Evolutionary conservation across 345 rosid species (phyloP), one percentile per base, ranked within the genome.

Genomic region (Hypericum androsaemum): DNA sequence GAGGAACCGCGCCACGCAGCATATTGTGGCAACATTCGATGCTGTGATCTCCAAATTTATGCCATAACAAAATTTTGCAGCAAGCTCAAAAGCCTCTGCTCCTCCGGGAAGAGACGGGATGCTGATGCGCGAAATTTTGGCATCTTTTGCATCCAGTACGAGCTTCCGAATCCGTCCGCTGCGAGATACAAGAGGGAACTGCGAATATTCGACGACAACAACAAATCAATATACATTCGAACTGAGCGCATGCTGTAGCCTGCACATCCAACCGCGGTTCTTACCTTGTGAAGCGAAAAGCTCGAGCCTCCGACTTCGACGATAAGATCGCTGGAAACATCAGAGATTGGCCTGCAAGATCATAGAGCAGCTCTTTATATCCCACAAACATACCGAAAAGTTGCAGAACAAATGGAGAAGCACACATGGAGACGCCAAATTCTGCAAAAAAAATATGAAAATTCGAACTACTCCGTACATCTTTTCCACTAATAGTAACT

Each of bases 31-130:
- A 45, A 88, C 70, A 62, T 81, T 92, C 10, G 76, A 77, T 36
- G 74, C 63, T 17, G 80, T 72, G 48, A 92, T 74, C 54, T 92
- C 98, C 7, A 80, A 70, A 60, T 71, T 76, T 53, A 84, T 71
- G 40, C 96, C 96, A 16, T 92, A 92, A 52, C 98, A 92, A 75
- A 85, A 88, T 74, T 92, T 92, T n/a, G 98, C 98, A 55, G 95
- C 98, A 2, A 78, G 71, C 71, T 88, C 98, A 39, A 92, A 92
- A 8, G 86, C 95, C 66, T 83, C 98, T 3, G 86, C 54, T 62
- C 95, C 96, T 22, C 96, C 98, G 0, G 95, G 98, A 32, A 77
- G 72, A 38, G 65, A 68, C 6, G 81, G 53, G 37, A 92, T 80
- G 67, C 50, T 83, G 12, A 88, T 56, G 58, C 74, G 80, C 3